A percentile compares a stretch with the other conserved stretches of the same genome.
phyloP scores from a whole-genome alignment of 1,284 basidiomycete genomes.

The Puccinia novopanici region DNA sequence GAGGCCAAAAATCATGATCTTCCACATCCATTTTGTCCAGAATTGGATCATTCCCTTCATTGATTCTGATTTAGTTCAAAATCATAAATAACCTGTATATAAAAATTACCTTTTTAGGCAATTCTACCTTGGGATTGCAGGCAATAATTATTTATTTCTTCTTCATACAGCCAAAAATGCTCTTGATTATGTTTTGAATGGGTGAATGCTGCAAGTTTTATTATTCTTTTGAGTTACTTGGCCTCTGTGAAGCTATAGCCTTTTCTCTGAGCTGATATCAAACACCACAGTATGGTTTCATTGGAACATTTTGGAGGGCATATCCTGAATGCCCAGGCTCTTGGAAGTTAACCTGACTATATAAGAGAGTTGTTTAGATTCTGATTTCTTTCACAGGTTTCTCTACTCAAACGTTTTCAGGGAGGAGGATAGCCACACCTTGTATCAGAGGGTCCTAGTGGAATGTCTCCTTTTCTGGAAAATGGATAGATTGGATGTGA shows the following conservation, averaged over 20 bases:
- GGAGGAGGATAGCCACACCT: no score
- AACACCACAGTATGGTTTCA: background rate
- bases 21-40: background rate
- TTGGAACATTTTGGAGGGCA: background rate
- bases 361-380: no score
- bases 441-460: no score
- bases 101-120: background rate
- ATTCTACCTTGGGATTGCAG: background rate
- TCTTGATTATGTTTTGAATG: background rate
- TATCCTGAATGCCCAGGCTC: no score
- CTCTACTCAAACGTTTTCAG: no score
- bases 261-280: background rate
- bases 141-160: background rate
- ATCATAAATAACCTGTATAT: background rate
- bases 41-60: background rate
- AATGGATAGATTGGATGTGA: no score
- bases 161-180: background rate
- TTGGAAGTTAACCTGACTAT: no score
- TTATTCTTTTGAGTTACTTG: background rate
- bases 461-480: no score
- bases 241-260: background rate
- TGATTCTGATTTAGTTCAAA: background rate
- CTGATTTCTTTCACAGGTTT: no score
- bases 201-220: background rate
- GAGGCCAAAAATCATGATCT: no score